These are phyloP conservation scores for Penstemon barbatus DNA, from an alignment of 257 asterid genomes.

Conservation along the genomic window DNA sequence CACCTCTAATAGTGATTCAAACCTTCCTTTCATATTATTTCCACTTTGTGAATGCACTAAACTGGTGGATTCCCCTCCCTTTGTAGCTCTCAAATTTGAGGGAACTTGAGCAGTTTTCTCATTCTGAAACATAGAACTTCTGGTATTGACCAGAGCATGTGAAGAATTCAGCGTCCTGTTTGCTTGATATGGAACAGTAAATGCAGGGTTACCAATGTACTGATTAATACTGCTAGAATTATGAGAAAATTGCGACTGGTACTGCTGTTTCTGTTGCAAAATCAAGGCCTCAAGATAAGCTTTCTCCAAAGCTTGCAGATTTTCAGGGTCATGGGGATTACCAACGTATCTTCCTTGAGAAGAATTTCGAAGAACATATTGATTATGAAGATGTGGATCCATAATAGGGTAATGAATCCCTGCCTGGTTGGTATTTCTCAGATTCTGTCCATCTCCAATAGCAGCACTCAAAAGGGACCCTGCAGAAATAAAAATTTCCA, in stretches of 20 bases:
- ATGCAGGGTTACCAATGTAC: conserved; percentile 39
- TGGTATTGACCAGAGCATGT: conserved; percentile 37
- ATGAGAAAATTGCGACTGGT: conserved; percentile 39
- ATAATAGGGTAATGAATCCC: conserved; percentile 43
- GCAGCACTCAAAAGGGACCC: conserved; percentile 51
- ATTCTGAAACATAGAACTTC: conserved; percentile 42
- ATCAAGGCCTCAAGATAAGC: conserved; percentile 69
- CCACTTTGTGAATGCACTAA: conserved; percentile 42
- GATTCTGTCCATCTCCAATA: conserved; percentile 41
- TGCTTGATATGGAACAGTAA: conserved; percentile 40
- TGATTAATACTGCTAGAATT: conserved; percentile 39
- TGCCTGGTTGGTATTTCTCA: conserved; percentile 44
- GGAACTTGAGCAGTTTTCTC: conserved; percentile 42
- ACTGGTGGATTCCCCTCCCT: conserved; percentile 45
- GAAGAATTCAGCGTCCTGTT: conserved; percentile 31
- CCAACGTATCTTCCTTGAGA: conserved; percentile 42
- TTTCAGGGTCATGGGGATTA: conserved; percentile 40
- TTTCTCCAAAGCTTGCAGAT: conserved; percentile 60
- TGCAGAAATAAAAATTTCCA: conserved; percentile 21
- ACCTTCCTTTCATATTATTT: conserved; percentile 44
- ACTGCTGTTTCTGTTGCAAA: conserved; percentile 56
- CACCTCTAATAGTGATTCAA: conserved; percentile 52
- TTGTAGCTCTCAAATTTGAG: conserved; percentile 34
- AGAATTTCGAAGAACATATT: conserved; percentile 39
- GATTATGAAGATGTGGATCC: conserved; percentile 49